Conservation (phyloP, 1,284 basidiomycete genomes). For the Amylostereum chailletii region DNA sequence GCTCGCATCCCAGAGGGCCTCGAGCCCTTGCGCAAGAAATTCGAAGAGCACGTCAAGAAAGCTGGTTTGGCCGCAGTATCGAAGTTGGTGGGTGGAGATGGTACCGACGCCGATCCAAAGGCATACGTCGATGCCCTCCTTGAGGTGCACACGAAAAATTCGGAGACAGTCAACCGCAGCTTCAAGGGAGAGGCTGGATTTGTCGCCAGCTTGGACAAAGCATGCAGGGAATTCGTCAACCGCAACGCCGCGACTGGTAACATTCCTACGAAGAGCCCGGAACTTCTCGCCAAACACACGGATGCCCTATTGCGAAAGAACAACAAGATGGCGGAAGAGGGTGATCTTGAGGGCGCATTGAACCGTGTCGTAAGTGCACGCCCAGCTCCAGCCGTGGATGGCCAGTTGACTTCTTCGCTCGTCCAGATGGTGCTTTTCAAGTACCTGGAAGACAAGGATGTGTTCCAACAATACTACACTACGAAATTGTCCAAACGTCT, state of each 20-base stretch:
- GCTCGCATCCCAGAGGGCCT: conserved; percentile 86
- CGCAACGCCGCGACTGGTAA: conserved; percentile 83
- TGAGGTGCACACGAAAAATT: conserved; percentile 88
- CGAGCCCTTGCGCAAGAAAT: conserved; percentile 87
- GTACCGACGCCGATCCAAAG: conserved; percentile 70
- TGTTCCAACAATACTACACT: conserved; percentile 99
- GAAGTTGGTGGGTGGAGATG: conserved; percentile 70
- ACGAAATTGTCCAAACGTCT: conserved; percentile 95
- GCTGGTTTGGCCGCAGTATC: conserved; percentile 81
- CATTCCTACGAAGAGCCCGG: conserved; percentile 86
- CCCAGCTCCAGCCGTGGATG: background rate
- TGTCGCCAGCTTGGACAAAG: conserved; percentile 91
- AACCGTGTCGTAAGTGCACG: conserved; percentile 73
- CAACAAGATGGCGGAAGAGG: conserved; percentile 93
- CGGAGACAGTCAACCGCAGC: conserved; percentile 82
- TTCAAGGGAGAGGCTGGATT: conserved; percentile 96
- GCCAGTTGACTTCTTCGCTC: conserved; percentile 2
- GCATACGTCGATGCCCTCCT: conserved; percentile 91
- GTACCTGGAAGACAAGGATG: conserved; percentile 98
- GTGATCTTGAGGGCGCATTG: conserved; percentile 82
- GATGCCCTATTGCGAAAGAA: conserved; percentile 90
- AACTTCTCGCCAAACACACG: conserved; percentile 90
- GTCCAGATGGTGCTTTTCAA: conserved; percentile 95
- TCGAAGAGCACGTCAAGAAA: conserved; percentile 92
- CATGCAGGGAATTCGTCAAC: conserved; percentile 96